phyloP scores from a whole-genome alignment of 148 eudicot species.

The Spergularia bocconei region DNA sequence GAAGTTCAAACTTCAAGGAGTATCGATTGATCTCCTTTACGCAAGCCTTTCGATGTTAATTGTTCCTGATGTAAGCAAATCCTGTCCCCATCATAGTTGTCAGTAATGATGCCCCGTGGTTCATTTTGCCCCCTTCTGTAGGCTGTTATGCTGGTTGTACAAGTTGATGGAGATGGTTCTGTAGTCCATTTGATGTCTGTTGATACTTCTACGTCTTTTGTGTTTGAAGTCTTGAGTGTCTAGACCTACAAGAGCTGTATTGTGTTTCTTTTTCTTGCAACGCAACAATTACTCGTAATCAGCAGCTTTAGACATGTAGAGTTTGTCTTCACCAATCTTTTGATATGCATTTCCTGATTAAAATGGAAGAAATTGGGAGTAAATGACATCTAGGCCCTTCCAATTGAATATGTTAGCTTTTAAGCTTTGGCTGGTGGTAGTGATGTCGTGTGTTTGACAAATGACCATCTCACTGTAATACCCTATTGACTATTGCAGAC shows the following conservation, averaged over 20 bases:
- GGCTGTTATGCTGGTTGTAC: not conserved
- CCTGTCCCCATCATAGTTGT: not conserved
- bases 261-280: not conserved
- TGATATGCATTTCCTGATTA: not conserved
- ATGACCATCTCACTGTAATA: too few relatives aligned
- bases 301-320: not conserved
- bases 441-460: too few relatives aligned
- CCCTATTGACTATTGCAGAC: too few relatives aligned
- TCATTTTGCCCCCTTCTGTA: not conserved
- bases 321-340: not conserved
- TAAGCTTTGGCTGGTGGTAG: too few relatives aligned
- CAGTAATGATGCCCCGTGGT: not conserved
- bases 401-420: too few relatives aligned
- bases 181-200: not conserved
- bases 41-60: constrained; percentile 74
- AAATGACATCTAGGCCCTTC: not conserved
- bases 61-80: constrained; percentile 70
- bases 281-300: not conserved
- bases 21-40: constrained; percentile 80
- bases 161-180: not conserved
- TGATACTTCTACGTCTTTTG: not conserved
- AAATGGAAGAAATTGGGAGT: not conserved
- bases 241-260: not conserved
- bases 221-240: not conserved
- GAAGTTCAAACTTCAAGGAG: constrained; percentile 80